Base-by-base conservation (phyloP, 257 asterid genomes). In the Cordia subcordata region DNA sequence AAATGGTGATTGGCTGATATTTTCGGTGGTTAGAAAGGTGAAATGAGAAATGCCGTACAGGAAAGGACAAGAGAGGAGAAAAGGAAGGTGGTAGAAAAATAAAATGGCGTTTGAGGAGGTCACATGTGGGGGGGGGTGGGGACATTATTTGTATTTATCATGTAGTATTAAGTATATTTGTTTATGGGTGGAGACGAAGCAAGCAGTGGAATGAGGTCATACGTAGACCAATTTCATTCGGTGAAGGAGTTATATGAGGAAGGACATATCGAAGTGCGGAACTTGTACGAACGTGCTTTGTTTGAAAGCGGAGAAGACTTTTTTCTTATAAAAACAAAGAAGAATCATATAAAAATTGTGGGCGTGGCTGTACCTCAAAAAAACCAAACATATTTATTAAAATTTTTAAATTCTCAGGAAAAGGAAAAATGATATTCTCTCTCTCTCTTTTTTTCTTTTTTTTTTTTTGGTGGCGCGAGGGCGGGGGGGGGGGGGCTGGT, bases 211-310 rank as follows among this genome's bases (percentile, higher is more conserved):
- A 68, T 19, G 11, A 50, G 65, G 74, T 57, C 61, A 65, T 57
- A 72, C 53, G 73, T 39, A 51, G 79, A 75, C 74, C 56, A 42
- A n/a, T 14, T 56, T 77, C 70, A 87, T 85, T 76, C 73, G 88
- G 97, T 81, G 97, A 78, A 87, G 95, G 66, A 63, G 63, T 53
- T 68, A 90, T 85, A 64, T 72, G 94, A 85, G 97, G 96, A 69
- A 82, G 96, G 92, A 88, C 93, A 33, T 64, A 82, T 74, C 67
- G 71, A 47, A 45, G 79, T 82, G 79, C 87, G 89, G 92, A 82
- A n/a, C n/a, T 72, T 57, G 94, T 84, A 89, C 47, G 47, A 42
- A 42, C 47, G 10, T 42, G 47, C 6, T 27, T 27, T 3, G 35
- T 27, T 6, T 1, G 6, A 27, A 27, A 27, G 35, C 35, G 3